These are phyloP conservation scores for Suhomyces sp. DNA, from an alignment of 805 yeast genomes.

Conservation along the genomic window DNA sequence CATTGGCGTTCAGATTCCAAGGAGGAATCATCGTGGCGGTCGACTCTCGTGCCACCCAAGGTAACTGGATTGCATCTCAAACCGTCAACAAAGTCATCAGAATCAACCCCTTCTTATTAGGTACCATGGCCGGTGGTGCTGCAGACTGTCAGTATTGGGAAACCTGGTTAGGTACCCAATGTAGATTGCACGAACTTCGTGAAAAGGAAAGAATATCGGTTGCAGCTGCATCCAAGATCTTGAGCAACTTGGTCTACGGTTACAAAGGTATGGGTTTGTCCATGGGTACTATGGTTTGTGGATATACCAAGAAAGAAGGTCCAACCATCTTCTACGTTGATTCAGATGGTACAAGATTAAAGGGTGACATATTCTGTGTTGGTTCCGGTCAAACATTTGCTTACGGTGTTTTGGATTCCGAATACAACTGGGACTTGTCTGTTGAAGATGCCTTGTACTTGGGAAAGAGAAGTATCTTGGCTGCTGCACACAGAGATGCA, in stretches of 20 bases:
- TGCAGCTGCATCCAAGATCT: slow-evolving; percentile 93
- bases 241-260: slow-evolving; percentile 83
- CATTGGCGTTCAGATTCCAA: slow-evolving; percentile 91
- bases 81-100: slow-evolving; percentile 96
- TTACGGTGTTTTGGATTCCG: slow-evolving; percentile 94
- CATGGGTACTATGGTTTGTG: slow-evolving; percentile 99
- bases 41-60: slow-evolving; percentile 97
- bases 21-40: slow-evolving; percentile 96
- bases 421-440: slow-evolving; percentile 84
- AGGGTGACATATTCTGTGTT: slow-evolving; percentile 94
- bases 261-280: slow-evolving; percentile 98
- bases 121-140: slow-evolving; percentile 99
- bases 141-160: slow-evolving; percentile 99
- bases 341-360: slow-evolving; percentile 92
- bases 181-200: slow-evolving; percentile 90
- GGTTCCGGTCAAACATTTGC: slow-evolving; percentile 99
- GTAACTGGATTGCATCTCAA: slow-evolving; percentile 96
- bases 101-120: slow-evolving; percentile 90
- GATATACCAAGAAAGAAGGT: slow-evolving; percentile 91
- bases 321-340: slow-evolving; percentile 96
- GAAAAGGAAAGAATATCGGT: slow-evolving; percentile 94
- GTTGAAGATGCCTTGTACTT: slow-evolving; percentile 92
- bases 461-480: slow-evolving; percentile 93
- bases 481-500: slow-evolving; percentile 98
- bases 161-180: slow-evolving; percentile 96